phyloP scores from a whole-genome alignment of 2,329 filamentous ascomycete species.

The Aspergillus tamarii region DNA sequence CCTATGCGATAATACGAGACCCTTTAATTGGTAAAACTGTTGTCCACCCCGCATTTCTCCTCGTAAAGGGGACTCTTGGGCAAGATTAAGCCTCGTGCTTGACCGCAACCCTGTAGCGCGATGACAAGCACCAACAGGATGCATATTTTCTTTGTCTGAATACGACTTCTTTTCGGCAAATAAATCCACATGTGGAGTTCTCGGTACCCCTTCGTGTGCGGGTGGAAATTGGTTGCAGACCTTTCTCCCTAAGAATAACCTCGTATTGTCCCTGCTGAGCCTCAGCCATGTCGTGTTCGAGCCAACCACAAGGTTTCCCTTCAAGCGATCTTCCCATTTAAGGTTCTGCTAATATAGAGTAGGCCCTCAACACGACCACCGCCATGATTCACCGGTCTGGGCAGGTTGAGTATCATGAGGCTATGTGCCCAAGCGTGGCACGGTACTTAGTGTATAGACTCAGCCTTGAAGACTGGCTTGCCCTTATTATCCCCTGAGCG shows the following conservation, averaged over 20 bases:
- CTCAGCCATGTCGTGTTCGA: background rate
- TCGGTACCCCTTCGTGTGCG: background rate
- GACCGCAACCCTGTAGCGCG: background rate
- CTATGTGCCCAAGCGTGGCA: background rate
- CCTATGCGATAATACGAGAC: background rate
- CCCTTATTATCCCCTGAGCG: background rate
- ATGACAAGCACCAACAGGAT: background rate
- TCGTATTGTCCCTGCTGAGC: constrained; percentile 4
- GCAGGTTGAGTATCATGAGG: background rate
- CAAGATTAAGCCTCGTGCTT: background rate
- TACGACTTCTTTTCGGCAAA: background rate
- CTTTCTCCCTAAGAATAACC: background rate
- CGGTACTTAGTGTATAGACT: background rate
- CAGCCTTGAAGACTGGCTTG: background rate
- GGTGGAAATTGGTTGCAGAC: background rate
- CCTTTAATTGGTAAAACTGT: background rate
- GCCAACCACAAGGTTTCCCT: background rate
- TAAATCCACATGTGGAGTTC: background rate
- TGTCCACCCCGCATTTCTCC: background rate
- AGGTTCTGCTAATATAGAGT: background rate
- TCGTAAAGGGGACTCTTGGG: background rate
- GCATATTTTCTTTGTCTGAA: background rate
- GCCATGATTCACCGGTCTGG: background rate
- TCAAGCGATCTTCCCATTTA: background rate
- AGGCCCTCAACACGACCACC: background rate